These are phyloP conservation scores for Rostrohypoxylon terebratum DNA, from an alignment of 495 filamentous ascomycete genomes.

Conservation along the genomic window DNA sequence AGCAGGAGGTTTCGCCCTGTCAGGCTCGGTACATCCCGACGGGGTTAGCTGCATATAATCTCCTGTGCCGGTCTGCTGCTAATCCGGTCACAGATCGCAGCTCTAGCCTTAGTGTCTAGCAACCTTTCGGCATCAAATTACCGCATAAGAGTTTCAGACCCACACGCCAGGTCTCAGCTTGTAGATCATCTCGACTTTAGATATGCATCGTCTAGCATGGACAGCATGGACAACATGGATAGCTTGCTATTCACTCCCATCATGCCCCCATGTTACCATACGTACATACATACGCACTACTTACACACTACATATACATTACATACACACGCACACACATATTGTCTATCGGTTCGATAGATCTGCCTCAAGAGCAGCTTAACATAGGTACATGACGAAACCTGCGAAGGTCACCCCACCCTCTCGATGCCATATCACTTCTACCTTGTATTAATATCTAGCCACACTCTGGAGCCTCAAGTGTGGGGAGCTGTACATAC, in stretches of 20 bases:
- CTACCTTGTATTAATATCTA: slow-evolving; percentile 7
- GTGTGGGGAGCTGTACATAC: slow-evolving; percentile 14
- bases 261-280: neutral
- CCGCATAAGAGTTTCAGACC: slow-evolving; percentile 51
- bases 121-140: slow-evolving; percentile 41
- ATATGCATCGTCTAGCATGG: neutral
- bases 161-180: slow-evolving; percentile 53
- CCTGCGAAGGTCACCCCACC: slow-evolving; percentile 7
- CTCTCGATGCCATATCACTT: neutral
- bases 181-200: slow-evolving; percentile 49
- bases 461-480: slow-evolving; percentile 35
- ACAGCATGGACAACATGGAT: neutral
- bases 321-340: too few species aligned
- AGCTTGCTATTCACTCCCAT: slow-evolving; percentile 1
- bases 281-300: neutral
- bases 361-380: slow-evolving; percentile 21
- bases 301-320: too few species aligned
- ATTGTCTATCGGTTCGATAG: slow-evolving; percentile 29
- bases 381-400: slow-evolving; percentile 7
- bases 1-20: slow-evolving; percentile 24
- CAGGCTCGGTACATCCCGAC: slow-evolving; percentile 43
- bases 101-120: slow-evolving; percentile 34
- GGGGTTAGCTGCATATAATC: slow-evolving; percentile 29
- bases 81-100: slow-evolving; percentile 51
- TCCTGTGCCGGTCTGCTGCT: slow-evolving; percentile 45